phyloP scores from a whole-genome alignment of 2,329 filamentous ascomycete genomes.

The Cyclaneusma minus region DNA sequence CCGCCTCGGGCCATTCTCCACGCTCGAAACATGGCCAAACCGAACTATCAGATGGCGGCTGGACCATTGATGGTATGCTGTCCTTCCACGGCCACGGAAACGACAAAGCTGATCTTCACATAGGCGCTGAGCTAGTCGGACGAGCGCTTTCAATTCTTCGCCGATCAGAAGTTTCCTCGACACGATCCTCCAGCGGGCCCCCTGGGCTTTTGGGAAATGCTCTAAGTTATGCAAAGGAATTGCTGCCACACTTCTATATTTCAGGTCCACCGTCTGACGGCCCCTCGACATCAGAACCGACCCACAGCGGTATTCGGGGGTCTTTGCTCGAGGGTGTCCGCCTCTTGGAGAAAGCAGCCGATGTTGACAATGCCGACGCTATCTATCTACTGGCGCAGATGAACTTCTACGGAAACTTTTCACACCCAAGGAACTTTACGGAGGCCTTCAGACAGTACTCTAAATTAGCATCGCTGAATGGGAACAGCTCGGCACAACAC shows the following conservation, averaged over 20 bases:
- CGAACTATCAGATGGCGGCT: slow-evolving; percentile 7
- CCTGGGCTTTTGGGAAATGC: slow-evolving; percentile 39
- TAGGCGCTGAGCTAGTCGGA: slow-evolving; percentile 18
- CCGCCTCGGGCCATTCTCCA: too few relatives aligned
- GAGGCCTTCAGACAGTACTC: slow-evolving; percentile 71
- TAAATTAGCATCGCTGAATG: slow-evolving; percentile 56
- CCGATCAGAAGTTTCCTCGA: slow-evolving; percentile 14
- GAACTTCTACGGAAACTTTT: slow-evolving; percentile 93
- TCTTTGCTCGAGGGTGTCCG: slow-evolving; percentile 40
- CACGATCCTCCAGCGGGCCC: slow-evolving; percentile 26
- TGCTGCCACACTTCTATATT: slow-evolving; percentile 49
- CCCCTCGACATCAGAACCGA: slow-evolving; percentile 3
- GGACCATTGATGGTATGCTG: neutral
- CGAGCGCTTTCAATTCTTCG: slow-evolving; percentile 20
- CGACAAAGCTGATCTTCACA: neutral
- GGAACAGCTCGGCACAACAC: slow-evolving; percentile 85
- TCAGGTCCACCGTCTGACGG: slow-evolving; percentile 32
- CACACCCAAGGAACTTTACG: slow-evolving; percentile 67
- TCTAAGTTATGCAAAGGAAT: slow-evolving; percentile 44
- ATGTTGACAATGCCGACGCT: slow-evolving; percentile 54
- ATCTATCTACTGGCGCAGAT: slow-evolving; percentile 82
- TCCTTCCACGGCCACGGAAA: neutral
- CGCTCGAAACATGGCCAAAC: slow-evolving; percentile 12
- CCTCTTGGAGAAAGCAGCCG: slow-evolving; percentile 41
- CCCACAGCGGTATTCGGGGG: slow-evolving; percentile 26